Evolutionary conservation across 2,329 filamentous ascomycete genomes (phyloP).

Genomic region (Fusarium goolgardi): DNA sequence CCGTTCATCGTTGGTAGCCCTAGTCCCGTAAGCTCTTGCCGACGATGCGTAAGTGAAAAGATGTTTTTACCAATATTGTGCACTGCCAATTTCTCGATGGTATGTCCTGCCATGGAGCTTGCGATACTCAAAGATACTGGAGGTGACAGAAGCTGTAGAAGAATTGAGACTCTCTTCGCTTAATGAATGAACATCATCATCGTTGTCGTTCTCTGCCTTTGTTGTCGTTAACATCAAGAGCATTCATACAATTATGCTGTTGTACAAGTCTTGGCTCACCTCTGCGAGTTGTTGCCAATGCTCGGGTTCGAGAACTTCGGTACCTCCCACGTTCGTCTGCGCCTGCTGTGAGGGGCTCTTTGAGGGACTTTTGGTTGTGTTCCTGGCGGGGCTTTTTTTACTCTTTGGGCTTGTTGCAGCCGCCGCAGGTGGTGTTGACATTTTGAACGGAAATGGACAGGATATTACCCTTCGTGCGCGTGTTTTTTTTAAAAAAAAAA

Average conservation of each 20-base stretch:
- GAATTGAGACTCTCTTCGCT: slow-evolving; percentile 1
- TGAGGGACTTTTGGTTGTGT: slow-evolving; percentile 4
- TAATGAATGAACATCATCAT: slow-evolving; percentile 10
- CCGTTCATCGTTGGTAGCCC: slow-evolving; percentile 16
- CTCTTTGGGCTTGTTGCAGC: slow-evolving; percentile 18
- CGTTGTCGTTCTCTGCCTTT: neutral
- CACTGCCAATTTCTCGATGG: slow-evolving; percentile 18
- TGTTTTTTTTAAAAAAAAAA: neutral
- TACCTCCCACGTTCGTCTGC: neutral
- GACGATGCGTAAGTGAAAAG: neutral
- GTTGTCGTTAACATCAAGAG: neutral
- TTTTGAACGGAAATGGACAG: no score
- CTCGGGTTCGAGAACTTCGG: slow-evolving; percentile 7
- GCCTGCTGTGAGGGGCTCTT: slow-evolving; percentile 17
- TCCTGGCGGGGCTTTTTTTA: neutral
- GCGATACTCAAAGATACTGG: slow-evolving; percentile 23
- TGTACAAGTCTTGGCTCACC: neutral
- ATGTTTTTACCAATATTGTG: slow-evolving; percentile 16
- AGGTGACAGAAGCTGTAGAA: slow-evolving; percentile 14
- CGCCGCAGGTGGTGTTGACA: slow-evolving; percentile 20
- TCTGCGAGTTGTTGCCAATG: slow-evolving; percentile 26
- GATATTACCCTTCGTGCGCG: no score
- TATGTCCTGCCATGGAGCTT: slow-evolving; percentile 24
- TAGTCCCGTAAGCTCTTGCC: neutral
- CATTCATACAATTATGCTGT: neutral